These are phyloP conservation scores for Osmozyma mogii DNA, from an alignment of 805 yeast genomes.

Conservation along the genomic window DNA sequence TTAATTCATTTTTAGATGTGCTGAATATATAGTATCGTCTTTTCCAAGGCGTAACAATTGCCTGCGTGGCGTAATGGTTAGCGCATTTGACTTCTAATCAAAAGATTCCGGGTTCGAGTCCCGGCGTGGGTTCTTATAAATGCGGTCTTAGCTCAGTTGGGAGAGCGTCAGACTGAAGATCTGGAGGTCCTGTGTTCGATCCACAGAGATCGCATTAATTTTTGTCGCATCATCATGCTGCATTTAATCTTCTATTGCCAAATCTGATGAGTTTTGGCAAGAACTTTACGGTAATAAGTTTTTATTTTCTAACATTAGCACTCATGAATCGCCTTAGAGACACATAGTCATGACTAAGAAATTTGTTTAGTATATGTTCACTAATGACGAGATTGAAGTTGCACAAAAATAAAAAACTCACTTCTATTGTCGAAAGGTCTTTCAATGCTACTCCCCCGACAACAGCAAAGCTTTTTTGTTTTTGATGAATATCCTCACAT, in stretches of 20 bases:
- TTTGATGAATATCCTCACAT: conserved; percentile 38
- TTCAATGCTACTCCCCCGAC: conserved; percentile 35
- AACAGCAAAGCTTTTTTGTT: conserved; percentile 34
- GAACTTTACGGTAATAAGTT: neutral
- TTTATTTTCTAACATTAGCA: neutral
- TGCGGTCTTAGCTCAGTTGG: conserved; percentile 26
- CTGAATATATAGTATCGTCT: no score
- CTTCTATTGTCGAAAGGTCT: conserved; percentile 43
- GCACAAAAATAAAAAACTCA: conserved; percentile 40
- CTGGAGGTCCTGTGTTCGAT: conserved; percentile 18
- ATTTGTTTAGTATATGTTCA: conserved; percentile 22
- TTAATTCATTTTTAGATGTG: no score
- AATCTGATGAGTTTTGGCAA: neutral
- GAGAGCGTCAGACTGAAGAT: conserved; percentile 26
- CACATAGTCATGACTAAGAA: conserved; percentile 23
- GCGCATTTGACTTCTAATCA: conserved; percentile 16
- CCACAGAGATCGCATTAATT: conserved; percentile 13
- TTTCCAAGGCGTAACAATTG: no score
- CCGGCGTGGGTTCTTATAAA: conserved; percentile 16
- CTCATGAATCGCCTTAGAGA: conserved; percentile 21
- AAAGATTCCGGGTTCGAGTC: conserved; percentile 16
- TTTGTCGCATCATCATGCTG: conserved; percentile 1
- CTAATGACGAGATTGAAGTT: conserved; percentile 44
- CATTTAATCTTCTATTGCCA: neutral
- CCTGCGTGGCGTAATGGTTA: conserved; percentile 16